Percentiles rank a stretch among this genome's conserved stretches.
Evolutionary conservation across 2,329 filamentous ascomycete species (phyloP).

Genomic region (Alternaria panax): DNA sequence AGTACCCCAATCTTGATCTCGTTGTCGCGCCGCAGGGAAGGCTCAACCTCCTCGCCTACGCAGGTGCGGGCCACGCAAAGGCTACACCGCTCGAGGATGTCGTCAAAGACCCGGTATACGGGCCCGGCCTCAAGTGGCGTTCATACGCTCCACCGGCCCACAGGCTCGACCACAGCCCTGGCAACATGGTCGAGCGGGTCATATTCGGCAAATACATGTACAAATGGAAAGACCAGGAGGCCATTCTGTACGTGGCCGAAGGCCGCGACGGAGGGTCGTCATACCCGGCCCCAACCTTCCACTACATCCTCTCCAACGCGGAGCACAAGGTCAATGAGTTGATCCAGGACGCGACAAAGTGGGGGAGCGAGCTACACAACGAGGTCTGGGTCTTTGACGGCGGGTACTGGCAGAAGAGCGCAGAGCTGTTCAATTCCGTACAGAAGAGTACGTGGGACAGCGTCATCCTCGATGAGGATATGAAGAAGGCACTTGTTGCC

Average conservation of each 20-base stretch:
- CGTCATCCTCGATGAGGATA: slow-evolving; percentile 70
- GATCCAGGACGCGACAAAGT: slow-evolving; percentile 63
- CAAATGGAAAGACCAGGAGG: slow-evolving; percentile 55
- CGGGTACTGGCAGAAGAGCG: slow-evolving; percentile 69
- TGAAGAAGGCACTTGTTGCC: slow-evolving; percentile 69
- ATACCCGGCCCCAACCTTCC: slow-evolving; percentile 47
- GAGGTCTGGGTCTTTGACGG: slow-evolving; percentile 73
- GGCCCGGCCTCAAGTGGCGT: slow-evolving; percentile 46
- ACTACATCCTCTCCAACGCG: slow-evolving; percentile 55
- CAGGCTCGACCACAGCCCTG: slow-evolving; percentile 48
- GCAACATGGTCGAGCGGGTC: slow-evolving; percentile 48
- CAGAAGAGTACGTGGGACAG: slow-evolving; percentile 64
- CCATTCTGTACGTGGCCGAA: slow-evolving; percentile 53
- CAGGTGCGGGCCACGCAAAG: slow-evolving; percentile 52
- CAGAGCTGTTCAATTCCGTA: slow-evolving; percentile 64
- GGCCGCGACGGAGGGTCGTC: slow-evolving; percentile 48
- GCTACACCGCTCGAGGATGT: slow-evolving; percentile 52
- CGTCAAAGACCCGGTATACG: slow-evolving; percentile 48
- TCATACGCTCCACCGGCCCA: slow-evolving; percentile 50
- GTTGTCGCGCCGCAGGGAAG: slow-evolving; percentile 46
- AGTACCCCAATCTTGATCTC: slow-evolving; percentile 56
- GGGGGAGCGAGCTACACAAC: slow-evolving; percentile 64
- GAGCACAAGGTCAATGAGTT: slow-evolving; percentile 57
- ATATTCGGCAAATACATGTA: slow-evolving; percentile 57
- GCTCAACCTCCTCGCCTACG: slow-evolving; percentile 53